These are phyloP conservation scores for Phellopilus nigrolimitatus DNA, from an alignment of 1,284 basidiomycete genomes.

Conservation along the genomic window DNA sequence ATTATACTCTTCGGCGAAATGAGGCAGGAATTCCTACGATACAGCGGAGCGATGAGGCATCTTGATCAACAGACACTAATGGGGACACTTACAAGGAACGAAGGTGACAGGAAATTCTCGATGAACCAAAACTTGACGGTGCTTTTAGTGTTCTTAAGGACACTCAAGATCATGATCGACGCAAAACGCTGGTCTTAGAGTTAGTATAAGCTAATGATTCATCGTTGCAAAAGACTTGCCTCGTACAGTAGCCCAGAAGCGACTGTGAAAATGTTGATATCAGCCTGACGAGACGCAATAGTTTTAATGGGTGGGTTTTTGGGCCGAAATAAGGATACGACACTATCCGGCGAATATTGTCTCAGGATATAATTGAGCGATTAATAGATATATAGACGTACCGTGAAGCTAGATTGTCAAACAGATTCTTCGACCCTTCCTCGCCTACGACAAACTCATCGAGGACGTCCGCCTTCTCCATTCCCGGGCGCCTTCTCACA, in stretches of 20 bases:
- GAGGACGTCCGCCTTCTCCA: conserved; percentile 80
- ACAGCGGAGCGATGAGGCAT: conserved; percentile 8
- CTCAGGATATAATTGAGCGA: not conserved
- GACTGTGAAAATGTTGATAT: conserved; percentile 99
- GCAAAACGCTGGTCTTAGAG: conserved; percentile 72
- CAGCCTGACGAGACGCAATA: conserved; percentile 51
- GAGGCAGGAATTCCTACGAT: conserved; percentile 86
- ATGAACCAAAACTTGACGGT: conserved; percentile 99
- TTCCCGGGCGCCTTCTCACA: conserved; percentile 66
- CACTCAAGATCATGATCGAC: conserved; percentile 97
- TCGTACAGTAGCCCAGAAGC: conserved; percentile 96
- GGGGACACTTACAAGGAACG: conserved; percentile 73
- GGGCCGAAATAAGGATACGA: conserved; percentile 50
- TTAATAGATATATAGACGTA: conserved; percentile 31
- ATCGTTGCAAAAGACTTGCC: conserved; percentile 42
- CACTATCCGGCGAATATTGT: conserved; percentile 40
- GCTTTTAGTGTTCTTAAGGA: conserved; percentile 88
- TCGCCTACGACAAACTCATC: conserved; percentile 37
- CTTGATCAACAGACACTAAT: conserved; percentile 5
- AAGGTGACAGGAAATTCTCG: conserved; percentile 97
- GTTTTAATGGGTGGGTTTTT: conserved; percentile 27
- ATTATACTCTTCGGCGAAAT: conserved; percentile 82
- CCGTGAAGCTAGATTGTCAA: conserved; percentile 48
- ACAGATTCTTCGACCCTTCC: conserved; percentile 32
- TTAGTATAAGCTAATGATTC: conserved; percentile 16